Evolutionary conservation across 352 stramenopile species (phyloP).

Genomic region (Blastocystis sp.): DNA sequence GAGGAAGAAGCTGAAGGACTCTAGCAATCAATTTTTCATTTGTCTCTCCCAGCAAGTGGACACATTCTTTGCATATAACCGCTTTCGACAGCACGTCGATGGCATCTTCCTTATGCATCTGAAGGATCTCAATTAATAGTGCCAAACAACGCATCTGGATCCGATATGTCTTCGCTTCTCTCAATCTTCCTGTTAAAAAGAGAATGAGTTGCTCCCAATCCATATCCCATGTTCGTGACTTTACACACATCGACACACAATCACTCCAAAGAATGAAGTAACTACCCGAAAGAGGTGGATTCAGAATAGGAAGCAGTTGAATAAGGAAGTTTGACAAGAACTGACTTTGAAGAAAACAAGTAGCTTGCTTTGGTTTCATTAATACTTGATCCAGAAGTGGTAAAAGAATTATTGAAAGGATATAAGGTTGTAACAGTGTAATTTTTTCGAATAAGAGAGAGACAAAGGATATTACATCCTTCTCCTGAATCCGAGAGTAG

Average conservation of each 20-base stretch:
- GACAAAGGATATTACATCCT: neutral
- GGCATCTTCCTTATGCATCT: too few species aligned
- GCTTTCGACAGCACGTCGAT: too few species aligned
- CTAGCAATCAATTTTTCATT: too few species aligned
- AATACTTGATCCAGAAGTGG: neutral
- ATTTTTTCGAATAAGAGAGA: neutral
- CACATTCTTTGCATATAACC: too few species aligned
- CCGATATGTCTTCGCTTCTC: neutral
- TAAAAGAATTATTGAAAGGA: neutral
- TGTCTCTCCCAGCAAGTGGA: too few species aligned
- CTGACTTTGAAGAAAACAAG: neutral
- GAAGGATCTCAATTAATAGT: neutral
- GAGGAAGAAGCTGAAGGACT: too few species aligned
- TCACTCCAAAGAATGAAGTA: neutral
- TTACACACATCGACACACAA: neutral
- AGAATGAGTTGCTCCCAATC: neutral
- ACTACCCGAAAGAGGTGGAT: neutral
- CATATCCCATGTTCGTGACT: neutral
- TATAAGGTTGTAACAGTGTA: neutral
- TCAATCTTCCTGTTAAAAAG: neutral
- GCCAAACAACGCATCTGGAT: neutral
- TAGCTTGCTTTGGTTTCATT: neutral
- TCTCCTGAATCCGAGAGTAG: neutral
- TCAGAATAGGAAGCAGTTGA: neutral
- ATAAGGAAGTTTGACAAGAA: neutral